A percentile compares a stretch with the other conserved stretches of the same genome.
These are phyloP conservation scores for Ophiocordyceps camponoti-leonardi DNA, from an alignment of 2,329 filamentous ascomycete species.

Conservation along the genomic window DNA sequence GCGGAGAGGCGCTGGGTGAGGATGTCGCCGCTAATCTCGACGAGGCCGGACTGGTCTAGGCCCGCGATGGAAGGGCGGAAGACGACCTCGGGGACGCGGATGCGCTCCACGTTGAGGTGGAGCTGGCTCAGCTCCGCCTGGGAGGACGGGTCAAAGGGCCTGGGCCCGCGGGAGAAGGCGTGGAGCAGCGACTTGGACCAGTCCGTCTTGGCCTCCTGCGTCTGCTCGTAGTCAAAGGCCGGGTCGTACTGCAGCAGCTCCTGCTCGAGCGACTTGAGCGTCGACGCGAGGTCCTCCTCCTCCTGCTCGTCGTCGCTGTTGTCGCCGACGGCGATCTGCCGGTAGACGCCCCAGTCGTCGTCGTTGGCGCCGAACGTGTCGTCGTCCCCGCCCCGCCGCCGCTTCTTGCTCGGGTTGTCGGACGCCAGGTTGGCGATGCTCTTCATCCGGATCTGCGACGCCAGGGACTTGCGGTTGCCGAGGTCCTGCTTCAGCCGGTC, in stretches of 20 bases:
- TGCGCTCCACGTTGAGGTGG: conserved; percentile 91
- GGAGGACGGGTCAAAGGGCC: conserved; percentile 66
- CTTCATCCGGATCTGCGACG: conserved; percentile 96
- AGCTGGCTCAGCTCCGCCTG: conserved; percentile 72
- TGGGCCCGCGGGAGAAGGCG: conserved; percentile 74
- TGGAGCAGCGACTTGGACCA: conserved; percentile 89
- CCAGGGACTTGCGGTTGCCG: conserved; percentile 89
- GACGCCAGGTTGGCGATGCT: conserved; percentile 90
- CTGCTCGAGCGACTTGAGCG: conserved; percentile 61
- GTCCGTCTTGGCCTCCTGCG: conserved; percentile 78
- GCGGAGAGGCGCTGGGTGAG: conserved; percentile 61
- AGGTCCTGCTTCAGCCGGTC: conserved; percentile 87
- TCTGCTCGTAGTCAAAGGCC: conserved; percentile 80
- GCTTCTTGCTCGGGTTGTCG: conserved; percentile 70
- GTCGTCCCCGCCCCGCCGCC: conserved; percentile 74
- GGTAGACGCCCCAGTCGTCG: conserved; percentile 95
- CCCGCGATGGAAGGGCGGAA: conserved; percentile 89
- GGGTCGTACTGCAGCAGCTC: conserved; percentile 79
- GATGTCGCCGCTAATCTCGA: conserved; percentile 85
- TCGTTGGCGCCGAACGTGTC: conserved; percentile 96
- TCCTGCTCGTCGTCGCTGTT: conserved; percentile 78
- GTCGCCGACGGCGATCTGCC: conserved; percentile 73
- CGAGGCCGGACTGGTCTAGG: conserved; percentile 79
- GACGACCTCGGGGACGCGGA: conserved; percentile 81
- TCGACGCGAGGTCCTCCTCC: conserved; percentile 66